These are phyloP conservation scores for Tetrahymena thermophila DNA, from an alignment of 73 alveolate genomes.

Conservation along the genomic window DNA sequence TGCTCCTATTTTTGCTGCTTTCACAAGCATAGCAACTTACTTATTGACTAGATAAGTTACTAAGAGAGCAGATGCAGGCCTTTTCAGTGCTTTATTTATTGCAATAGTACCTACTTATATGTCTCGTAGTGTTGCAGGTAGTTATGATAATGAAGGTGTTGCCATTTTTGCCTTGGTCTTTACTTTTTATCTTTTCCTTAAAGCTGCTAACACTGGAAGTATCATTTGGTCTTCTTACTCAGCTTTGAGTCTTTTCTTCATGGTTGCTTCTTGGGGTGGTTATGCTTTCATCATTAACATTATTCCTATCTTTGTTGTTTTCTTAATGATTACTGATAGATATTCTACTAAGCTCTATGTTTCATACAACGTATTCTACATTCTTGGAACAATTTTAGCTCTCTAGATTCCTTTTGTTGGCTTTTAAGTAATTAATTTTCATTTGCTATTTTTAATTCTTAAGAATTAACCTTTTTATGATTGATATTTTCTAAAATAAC, in stretches of 20 bases:
- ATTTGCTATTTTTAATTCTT: background rate
- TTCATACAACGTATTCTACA: constrained; percentile 79
- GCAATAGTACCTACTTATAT: constrained; percentile 96
- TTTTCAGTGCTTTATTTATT: constrained; percentile 91
- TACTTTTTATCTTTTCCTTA: constrained; percentile 75
- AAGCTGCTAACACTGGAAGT: constrained; percentile 76
- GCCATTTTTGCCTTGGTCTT: constrained; percentile 81
- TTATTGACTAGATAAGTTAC: constrained; percentile 94
- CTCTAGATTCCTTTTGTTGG: constrained; percentile 92
- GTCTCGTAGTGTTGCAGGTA: constrained; percentile 98
- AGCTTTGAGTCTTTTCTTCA: constrained; percentile 56
- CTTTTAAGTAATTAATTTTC: constrained; percentile 36
- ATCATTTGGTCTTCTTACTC: constrained; percentile 63
- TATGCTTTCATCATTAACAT: constrained; percentile 87
- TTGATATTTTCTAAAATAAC: too few relatives aligned
- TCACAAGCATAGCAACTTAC: constrained; percentile 91
- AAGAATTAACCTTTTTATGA: background rate
- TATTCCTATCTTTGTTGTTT: constrained; percentile 80
- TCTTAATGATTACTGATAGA: constrained; percentile 76
- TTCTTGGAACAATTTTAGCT: constrained; percentile 84
- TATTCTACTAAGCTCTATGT: constrained; percentile 74
- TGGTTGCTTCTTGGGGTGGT: constrained; percentile 96
- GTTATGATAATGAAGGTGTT: constrained; percentile 95
- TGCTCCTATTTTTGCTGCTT: constrained; percentile 97
- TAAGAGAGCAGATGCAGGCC: constrained; percentile 95